These are phyloP conservation scores for Poa pratensis DNA, from an alignment of 176 grass and related monocot genomes.

Conservation along the genomic window DNA sequence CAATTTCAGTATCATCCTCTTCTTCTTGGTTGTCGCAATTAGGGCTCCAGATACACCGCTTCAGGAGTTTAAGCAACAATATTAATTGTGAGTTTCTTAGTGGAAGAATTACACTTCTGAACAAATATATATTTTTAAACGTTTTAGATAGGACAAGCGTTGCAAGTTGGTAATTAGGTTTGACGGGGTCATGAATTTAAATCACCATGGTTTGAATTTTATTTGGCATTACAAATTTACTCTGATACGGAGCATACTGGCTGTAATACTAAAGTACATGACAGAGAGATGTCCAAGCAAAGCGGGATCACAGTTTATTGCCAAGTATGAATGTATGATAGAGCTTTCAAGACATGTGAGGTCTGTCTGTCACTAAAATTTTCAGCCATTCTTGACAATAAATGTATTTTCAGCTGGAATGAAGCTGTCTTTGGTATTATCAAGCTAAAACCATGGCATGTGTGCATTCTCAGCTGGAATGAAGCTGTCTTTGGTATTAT, in stretches of 20 bases:
- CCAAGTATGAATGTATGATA: neutral
- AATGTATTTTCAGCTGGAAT: neutral
- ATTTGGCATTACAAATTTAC: neutral
- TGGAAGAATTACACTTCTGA: neutral
- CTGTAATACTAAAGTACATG: neutral
- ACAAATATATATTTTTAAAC: neutral
- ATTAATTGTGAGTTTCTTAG: conserved; percentile 10
- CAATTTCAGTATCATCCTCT: conserved; percentile 40
- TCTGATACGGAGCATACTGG: neutral
- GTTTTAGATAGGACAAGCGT: neutral
- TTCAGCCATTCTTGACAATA: neutral
- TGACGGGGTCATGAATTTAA: neutral
- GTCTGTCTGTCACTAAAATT: conserved; percentile 1
- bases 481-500: no score
- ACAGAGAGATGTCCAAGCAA: neutral
- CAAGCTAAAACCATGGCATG: no score
- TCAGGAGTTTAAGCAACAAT: conserved; percentile 34
- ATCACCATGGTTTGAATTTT: neutral
- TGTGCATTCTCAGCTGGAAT: neutral
- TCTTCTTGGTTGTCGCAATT: conserved; percentile 48
- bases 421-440: no score
- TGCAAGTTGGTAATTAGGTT: neutral
- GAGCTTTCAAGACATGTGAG: neutral
- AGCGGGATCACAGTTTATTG: neutral
- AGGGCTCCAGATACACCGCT: conserved; percentile 68